phyloP scores from a whole-genome alignment of 345 rosid species.

The Eucalyptus leucophloia region DNA sequence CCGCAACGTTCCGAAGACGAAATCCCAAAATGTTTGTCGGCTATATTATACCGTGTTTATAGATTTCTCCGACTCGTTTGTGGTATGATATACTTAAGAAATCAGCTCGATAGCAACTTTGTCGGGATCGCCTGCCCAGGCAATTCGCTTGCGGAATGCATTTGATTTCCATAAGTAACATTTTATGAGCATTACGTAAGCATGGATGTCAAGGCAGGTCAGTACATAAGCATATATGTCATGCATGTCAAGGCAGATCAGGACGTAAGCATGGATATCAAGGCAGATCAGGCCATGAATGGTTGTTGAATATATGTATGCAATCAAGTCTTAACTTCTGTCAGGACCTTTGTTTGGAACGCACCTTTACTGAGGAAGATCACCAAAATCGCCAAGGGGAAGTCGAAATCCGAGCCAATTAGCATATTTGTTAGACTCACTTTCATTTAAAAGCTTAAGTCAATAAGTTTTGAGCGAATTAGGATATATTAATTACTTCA shows the following conservation, averaged over 20 bases:
- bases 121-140: neutral
- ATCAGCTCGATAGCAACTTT: neutral
- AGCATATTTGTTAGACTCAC: too few relatives aligned
- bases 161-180: neutral
- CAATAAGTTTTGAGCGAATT: too few relatives aligned
- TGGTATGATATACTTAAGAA: neutral
- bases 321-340: neutral
- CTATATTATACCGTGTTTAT: neutral
- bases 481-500: too few relatives aligned
- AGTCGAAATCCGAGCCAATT: rapidly evolving
- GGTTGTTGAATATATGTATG: neutral
- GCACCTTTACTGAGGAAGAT: neutral
- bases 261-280: neutral
- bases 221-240: neutral
- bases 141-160: too few relatives aligned
- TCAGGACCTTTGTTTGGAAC: neutral
- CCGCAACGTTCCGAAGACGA: neutral
- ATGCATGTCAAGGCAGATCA: neutral
- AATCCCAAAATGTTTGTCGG: neutral
- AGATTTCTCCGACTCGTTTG: neutral
- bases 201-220: neutral
- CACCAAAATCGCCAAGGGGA: neutral
- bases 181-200: neutral
- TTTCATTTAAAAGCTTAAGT: too few relatives aligned
- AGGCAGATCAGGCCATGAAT: neutral